Conservation (phyloP, 106 monocot genomes). For the Acorus gramineus region DNA sequence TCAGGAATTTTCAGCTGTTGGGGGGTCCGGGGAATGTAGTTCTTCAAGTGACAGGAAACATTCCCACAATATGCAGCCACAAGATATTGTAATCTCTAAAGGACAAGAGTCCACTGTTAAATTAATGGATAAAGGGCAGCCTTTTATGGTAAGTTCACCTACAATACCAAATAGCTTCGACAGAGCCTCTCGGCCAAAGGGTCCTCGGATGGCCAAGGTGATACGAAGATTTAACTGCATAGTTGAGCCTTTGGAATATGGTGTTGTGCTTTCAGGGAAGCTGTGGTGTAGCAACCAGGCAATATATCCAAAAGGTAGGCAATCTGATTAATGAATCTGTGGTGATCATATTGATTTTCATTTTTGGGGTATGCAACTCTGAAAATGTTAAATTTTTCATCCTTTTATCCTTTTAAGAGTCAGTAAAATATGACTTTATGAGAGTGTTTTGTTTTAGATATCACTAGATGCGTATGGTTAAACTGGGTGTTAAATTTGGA, state of each 20-base stretch:
- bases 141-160: constrained; percentile 12
- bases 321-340: background rate
- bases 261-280: constrained; percentile 48
- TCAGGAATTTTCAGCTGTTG: too few species aligned
- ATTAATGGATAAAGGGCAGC: constrained; percentile 17
- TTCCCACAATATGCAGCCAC: constrained; percentile 1
- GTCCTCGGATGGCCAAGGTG: constrained; percentile 67
- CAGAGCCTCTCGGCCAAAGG: constrained; percentile 34
- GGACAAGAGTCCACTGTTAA: background rate
- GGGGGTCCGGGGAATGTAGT: background rate
- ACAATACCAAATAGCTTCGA: constrained; percentile 14
- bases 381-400: too few species aligned
- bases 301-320: constrained; percentile 82
- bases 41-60: constrained; percentile 1
- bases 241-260: constrained; percentile 67
- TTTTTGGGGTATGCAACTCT: too few species aligned
- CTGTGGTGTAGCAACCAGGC: constrained; percentile 62
- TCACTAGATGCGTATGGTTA: too few species aligned
- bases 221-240: constrained; percentile 42
- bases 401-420: too few species aligned
- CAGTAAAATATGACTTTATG: too few species aligned
- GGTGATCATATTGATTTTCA: too few species aligned
- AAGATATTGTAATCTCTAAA: constrained; percentile 9
- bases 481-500: too few species aligned
- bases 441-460: too few species aligned